Conservation (phyloP, 2,329 filamentous ascomycete genomes). For the Epichloe gansuensis region DNA sequence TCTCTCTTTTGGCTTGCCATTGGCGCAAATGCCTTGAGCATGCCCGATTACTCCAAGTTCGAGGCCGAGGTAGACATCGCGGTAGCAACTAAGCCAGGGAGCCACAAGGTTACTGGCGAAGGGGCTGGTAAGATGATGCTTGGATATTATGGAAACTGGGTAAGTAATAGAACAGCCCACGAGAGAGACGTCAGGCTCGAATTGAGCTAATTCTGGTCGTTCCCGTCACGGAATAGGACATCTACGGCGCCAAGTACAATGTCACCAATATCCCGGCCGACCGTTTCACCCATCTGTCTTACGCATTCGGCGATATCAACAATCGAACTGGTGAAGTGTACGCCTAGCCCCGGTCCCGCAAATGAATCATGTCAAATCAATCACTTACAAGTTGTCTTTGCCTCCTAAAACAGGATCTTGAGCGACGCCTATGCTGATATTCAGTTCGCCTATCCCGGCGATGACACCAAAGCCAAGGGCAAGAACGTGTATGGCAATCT, state of each 20-base stretch:
- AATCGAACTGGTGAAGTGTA: not conserved
- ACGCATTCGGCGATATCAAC: conserved; percentile 38
- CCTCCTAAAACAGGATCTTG: conserved; percentile 11
- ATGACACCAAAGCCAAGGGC: conserved; percentile 39
- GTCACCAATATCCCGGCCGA: conserved; percentile 56
- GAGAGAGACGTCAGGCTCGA: too few relatives aligned
- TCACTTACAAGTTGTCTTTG: not conserved
- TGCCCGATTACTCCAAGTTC: not conserved
- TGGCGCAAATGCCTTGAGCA: not conserved
- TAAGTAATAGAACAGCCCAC: not conserved
- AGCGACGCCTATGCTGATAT: conserved; percentile 31
- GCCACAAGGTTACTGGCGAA: too few relatives aligned
- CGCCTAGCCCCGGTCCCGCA: not conserved
- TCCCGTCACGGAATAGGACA: conserved; percentile 30
- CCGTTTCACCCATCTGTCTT: conserved; percentile 64
- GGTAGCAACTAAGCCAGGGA: not conserved
- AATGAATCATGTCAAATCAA: not conserved
- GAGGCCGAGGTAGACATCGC: not conserved
- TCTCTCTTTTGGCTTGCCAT: conserved; percentile 1
- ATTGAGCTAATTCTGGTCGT: too few relatives aligned
- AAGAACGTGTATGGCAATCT: conserved; percentile 65
- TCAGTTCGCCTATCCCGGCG: conserved; percentile 55
- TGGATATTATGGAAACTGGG: conserved; percentile 2
- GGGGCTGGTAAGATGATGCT: not conserved
- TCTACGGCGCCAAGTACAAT: conserved; percentile 62